Evolutionary conservation across 257 asterid genomes (phyloP).

Genomic region (Euphrasia confusa): DNA sequence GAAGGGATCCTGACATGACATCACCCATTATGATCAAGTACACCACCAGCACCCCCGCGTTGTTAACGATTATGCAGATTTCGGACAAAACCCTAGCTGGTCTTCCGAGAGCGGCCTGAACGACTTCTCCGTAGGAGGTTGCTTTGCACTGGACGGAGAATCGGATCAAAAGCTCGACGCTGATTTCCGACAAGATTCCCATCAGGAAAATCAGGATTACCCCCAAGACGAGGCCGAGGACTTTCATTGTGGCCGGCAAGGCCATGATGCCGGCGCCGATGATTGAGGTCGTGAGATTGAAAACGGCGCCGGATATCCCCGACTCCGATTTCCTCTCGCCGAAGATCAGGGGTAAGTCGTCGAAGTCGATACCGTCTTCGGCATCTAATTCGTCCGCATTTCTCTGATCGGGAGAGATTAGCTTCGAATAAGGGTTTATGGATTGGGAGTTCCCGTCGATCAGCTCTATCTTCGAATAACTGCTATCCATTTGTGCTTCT

Average conservation of each 20-base stretch:
- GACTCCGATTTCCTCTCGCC: conserved; percentile 60
- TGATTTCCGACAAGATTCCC: conserved; percentile 76
- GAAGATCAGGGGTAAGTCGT: conserved; percentile 66
- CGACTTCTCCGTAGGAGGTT: conserved; percentile 82
- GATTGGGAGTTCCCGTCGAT: no score
- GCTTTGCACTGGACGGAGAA: conserved; percentile 82
- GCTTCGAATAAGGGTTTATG: conserved; percentile 30
- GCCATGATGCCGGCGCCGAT: conserved; percentile 99
- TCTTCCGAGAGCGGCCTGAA: conserved; percentile 79
- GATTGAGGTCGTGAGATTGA: conserved; percentile 84
- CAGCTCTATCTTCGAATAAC: conserved; percentile 52
- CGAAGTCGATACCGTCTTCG: conserved; percentile 54
- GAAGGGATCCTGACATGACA: conserved; percentile 82
- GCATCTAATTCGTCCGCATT: conserved; percentile 37
- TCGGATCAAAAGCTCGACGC: conserved; percentile 77
- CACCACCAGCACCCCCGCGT: conserved; percentile 85
- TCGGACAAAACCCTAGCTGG: conserved; percentile 65
- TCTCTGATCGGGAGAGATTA: conserved; percentile 34
- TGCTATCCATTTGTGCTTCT: conserved; percentile 48
- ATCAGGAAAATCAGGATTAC: conserved; percentile 59
- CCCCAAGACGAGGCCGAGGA: conserved; percentile 74
- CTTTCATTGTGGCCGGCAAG: conserved; percentile 93
- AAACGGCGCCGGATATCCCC: conserved; percentile 77
- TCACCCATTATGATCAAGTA: conserved; percentile 94
- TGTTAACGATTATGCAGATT: conserved; percentile 75